Base-by-base conservation (phyloP, 2,329 filamentous ascomycete species). In the Ceratocystis albifundus region DNA sequence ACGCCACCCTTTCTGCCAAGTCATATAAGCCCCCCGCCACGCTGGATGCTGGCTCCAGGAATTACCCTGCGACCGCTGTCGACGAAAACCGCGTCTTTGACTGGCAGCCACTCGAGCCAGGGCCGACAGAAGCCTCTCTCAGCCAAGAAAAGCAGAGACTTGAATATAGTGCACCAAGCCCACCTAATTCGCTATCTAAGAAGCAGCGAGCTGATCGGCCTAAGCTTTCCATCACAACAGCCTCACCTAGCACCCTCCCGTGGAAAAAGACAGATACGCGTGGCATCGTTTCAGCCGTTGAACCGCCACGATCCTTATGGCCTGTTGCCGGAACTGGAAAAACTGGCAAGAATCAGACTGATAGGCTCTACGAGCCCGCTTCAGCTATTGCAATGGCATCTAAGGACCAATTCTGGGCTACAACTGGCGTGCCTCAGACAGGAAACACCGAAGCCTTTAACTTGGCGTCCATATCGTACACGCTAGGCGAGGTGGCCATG, bases 371-470 rank as follows among this genome's bases (percentile, higher is more conserved):
- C 66, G 36, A 45, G 61, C 61, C 61, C 12, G 44, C 25, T 15
- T 63, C 61, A 25, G 61, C 61, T 17, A 46, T 62, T 62, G 44
- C 55, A 30, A 4, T 17, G 17, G 32, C n/a, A n/a, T 36, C 55
- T n/a, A 59, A 59, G n/a, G 66, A 67, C 53, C 61, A 44, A 17
- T 68, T 68, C 61, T 68, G 66, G 66, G 36, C 63, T 6, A 65
- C 64, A 3, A 64, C 64, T 8, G 32, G n/a, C n/a, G 61, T 68
- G 48, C 66, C 66, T n/a, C 66, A 68, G 64, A 68, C 66, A 4
- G 66, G 64, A 28, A 68, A 68, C 55, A 68, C 66, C 3, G 66
- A 68, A 20, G 66, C 66, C 20, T 68, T 68, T 12, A 66, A 68
- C n/a, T 48, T 68, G 53, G 64, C 65, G 17, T 66, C 67, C 15